Evolutionary conservation across 805 yeast genomes (phyloP), one percentile per base, ranked within the genome.

Genomic region (Candida patagonica): DNA sequence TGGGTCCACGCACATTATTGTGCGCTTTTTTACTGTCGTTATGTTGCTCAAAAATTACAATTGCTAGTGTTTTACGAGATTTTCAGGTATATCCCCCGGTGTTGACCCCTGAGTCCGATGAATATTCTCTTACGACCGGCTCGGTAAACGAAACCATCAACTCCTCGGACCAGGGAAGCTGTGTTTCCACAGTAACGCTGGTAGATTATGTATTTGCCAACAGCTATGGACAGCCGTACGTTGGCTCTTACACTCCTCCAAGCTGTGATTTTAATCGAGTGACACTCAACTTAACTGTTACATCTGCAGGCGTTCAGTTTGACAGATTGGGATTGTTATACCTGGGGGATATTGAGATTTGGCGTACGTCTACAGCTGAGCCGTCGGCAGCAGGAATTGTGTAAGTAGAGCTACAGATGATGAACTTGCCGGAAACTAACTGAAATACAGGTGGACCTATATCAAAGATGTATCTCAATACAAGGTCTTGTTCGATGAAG

Each of bases 361-460:
- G 95, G 94, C 72, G 94, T 60, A 75, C 85, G 1, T 78, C 89
- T 2, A 86, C 95, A 2, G 77, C 83, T n/a, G 94, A 85, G 58
- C n/a, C n/a, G n/a, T n/a, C n/a, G n/a, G n/a, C n/a, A n/a, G n/a
- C n/a, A n/a, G n/a, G n/a, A n/a, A n/a, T n/a, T n/a, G n/a, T n/a
- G n/a, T n/a, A n/a, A n/a, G n/a, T n/a, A n/a, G n/a, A n/a, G n/a
- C n/a, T n/a, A n/a, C n/a, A n/a, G n/a, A n/a, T n/a, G n/a, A n/a
- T n/a, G n/a, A n/a, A n/a, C n/a, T n/a, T n/a, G n/a, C 94, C 95
- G 0, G 74, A 48, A 6, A 38, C 39, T 25, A 51, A 69, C 61
- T 54, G 52, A 10, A 49, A 61, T 2, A 70, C 71, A 7, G 71
- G 66, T 47, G 72, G 81, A 17, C 60, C 69, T n/a, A n/a, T 38